Conservation (phyloP, 257 asterid species). For the Linderniella brevidens region DNA sequence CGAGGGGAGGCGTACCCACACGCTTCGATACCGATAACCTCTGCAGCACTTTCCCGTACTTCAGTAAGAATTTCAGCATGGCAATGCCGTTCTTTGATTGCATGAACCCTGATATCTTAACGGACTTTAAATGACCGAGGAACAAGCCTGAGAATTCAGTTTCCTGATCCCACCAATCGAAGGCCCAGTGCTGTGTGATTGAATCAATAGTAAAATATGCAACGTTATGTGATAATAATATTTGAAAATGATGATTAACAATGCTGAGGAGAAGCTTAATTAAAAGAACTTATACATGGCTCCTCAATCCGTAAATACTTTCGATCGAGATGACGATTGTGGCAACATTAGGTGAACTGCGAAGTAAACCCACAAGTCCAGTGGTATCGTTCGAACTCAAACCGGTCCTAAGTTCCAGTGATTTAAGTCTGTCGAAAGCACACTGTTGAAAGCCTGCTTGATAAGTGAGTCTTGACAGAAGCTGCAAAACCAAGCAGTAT, state of each 20-base stretch:
- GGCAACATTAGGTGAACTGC: slow-evolving; percentile 32
- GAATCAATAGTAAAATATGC: slow-evolving; percentile 39
- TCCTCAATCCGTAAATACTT: slow-evolving; percentile 34
- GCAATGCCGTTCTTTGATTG: slow-evolving; percentile 45
- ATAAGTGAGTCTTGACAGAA: slow-evolving; percentile 34
- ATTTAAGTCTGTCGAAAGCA: slow-evolving; percentile 31
- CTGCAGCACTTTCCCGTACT: slow-evolving; percentile 48
- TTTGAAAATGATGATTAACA: not conserved
- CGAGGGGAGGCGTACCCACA: slow-evolving; percentile 27
- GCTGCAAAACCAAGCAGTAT: slow-evolving; percentile 16
- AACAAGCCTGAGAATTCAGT: slow-evolving; percentile 33
- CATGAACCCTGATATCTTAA: slow-evolving; percentile 49
- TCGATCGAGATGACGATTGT: slow-evolving; percentile 30
- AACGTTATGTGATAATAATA: not conserved
- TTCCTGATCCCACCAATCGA: slow-evolving; percentile 66
- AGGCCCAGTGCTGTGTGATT: slow-evolving; percentile 41
- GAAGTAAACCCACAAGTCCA: slow-evolving; percentile 40
- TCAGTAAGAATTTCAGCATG: slow-evolving; percentile 49
- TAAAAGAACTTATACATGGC: not conserved
- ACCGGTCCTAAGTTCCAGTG: slow-evolving; percentile 40
- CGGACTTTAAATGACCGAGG: slow-evolving; percentile 41
- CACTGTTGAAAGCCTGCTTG: slow-evolving; percentile 21
- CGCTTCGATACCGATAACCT: slow-evolving; percentile 28
- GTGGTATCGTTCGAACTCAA: slow-evolving; percentile 43
- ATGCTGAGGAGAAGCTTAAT: not conserved